Conservation (phyloP, 495 filamentous ascomycete genomes). For the Lichenothelia convexa region DNA sequence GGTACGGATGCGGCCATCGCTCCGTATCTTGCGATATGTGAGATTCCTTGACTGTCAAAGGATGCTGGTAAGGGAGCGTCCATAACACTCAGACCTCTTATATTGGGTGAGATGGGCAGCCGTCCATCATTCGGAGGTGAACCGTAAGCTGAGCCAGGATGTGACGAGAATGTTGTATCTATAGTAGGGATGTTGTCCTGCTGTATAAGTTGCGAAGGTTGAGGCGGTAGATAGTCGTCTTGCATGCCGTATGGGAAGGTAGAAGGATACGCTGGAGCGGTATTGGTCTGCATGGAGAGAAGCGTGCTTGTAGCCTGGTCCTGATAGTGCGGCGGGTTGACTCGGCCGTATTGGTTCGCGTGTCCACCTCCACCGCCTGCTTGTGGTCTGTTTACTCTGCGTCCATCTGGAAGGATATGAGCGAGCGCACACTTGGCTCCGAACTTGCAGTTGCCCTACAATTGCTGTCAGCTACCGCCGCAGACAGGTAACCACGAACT, state of each 20-base stretch:
- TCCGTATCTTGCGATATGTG: constrained; percentile 72
- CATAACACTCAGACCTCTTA: constrained; percentile 58
- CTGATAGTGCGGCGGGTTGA: constrained; percentile 48
- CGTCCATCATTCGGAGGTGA: constrained; percentile 68
- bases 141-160: constrained; percentile 63
- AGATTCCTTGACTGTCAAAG: constrained; percentile 92
- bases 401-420: constrained; percentile 85
- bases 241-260: constrained; percentile 20
- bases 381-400: constrained; percentile 57
- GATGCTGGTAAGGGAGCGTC: constrained; percentile 90
- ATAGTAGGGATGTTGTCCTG: constrained; percentile 51
- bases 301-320: constrained; percentile 73
- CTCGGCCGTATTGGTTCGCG: constrained; percentile 50
- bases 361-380: constrained; percentile 27
- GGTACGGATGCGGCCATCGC: constrained; percentile 87
- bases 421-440: constrained; percentile 91
- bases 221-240: constrained; percentile 8
- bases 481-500: too few relatives aligned
- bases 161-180: constrained; percentile 61
- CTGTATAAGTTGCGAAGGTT: constrained; percentile 9
- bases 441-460: constrained; percentile 95
- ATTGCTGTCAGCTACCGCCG: constrained; percentile 1
- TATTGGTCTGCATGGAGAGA: constrained; percentile 47
- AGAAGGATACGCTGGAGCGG: constrained; percentile 14
- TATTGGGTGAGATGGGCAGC: constrained; percentile 55